Conservation (phyloP, 257 asterid genomes). For the Lantana camara region DNA sequence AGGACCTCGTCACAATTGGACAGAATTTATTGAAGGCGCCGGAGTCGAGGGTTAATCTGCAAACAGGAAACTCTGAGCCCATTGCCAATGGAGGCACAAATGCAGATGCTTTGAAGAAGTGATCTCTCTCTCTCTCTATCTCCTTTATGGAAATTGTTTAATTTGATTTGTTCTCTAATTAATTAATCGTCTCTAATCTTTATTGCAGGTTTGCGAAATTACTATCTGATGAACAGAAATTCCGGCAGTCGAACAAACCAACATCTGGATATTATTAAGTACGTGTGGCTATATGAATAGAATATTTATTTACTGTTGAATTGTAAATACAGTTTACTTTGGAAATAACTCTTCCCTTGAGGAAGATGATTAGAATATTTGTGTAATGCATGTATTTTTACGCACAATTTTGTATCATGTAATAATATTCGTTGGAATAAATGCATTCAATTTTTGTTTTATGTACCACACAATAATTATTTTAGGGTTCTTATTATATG, state of each 20-base stretch:
- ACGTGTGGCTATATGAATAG: background rate
- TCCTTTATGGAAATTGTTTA: no score
- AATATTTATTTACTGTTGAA: no score
- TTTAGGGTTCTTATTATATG: no score
- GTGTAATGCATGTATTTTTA: no score
- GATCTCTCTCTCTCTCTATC: no score
- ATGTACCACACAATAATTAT: no score
- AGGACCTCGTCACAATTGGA: constrained; percentile 46
- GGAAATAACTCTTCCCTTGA: constrained; percentile 5
- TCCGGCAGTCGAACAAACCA: constrained; percentile 35
- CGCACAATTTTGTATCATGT: no score
- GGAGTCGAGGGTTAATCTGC: constrained; percentile 38
- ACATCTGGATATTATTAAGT: background rate
- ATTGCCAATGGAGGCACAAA: constrained; percentile 58
- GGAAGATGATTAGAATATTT: background rate
- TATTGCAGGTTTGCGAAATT: constrained; percentile 54
- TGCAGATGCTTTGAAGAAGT: constrained; percentile 57
- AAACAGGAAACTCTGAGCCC: constrained; percentile 48
- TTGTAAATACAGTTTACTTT: no score
- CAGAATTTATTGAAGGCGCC: constrained; percentile 39
- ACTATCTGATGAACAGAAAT: constrained; percentile 48
- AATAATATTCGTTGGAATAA: no score
- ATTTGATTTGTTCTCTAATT: no score
- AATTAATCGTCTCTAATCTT: no score
- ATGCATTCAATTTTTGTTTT: no score